Base-by-base conservation (phyloP, 495 filamentous ascomycete species). In the Penicillium cosmopolitanum region DNA sequence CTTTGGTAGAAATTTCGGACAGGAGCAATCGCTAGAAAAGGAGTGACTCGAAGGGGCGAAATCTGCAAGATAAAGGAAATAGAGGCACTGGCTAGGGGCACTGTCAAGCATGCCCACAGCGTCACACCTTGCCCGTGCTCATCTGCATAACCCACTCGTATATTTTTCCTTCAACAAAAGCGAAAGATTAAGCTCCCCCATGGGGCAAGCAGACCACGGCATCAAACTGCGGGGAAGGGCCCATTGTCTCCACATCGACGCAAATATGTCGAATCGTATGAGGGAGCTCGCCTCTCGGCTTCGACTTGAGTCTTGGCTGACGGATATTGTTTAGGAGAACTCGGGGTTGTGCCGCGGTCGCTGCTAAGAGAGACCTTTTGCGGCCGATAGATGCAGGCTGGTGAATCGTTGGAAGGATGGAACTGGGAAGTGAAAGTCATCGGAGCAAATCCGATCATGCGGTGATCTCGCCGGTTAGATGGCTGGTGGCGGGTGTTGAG, bases 181-280 rank as follows among this genome's bases (percentile, higher is more conserved):
- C 1, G n/a, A 53, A 56, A 57, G 53, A 53, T 60, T 55, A 47
- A 51, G 12, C 13, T 31, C 50, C 21, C n/a, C 5, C 35, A 57
- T 28, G 3, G 18, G 50, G 44, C 36, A 19, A 52, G 18, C 5
- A 2, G 18, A 15, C 35, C 2, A 40, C 15, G 21, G 25, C 33
- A 25, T 57, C 34, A 51, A 50, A 58, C 42, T 66, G 66, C 64
- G 64, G 66, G 66, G 66, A 66, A 66, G n/a, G 36, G 21, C 31
- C 21, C 57, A 54, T 40, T 1, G 47, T 50, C 57, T 52, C 56
- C 56, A 62, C 61, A 23, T n/a, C 23, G 25, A 33, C 23, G n/a
- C 23, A 23, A 31, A 57, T 44, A 23, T 4, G 34, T 60, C 19
- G 56, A 47, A 35, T 58, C 21, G 11, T 3, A 23, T 28, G 50